These are phyloP conservation scores for Mrakia frigida DNA, from an alignment of 768 basidiomycete genomes.

Conservation along the genomic window DNA sequence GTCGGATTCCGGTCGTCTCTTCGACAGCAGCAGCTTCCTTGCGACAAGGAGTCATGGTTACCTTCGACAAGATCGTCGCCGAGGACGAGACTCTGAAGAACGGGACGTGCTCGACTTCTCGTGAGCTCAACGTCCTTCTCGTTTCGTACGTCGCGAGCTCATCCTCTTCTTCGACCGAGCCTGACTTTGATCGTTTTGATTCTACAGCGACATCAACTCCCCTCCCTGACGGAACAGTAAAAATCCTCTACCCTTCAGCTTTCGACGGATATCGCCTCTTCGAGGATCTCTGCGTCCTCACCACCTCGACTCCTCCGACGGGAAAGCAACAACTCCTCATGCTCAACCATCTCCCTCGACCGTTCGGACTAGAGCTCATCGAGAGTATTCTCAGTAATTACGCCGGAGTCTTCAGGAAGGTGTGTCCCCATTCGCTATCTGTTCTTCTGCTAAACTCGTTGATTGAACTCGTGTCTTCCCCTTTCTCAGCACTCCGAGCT, in stretches of 20 bases:
- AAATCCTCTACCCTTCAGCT: constrained; percentile 65
- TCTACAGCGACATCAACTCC: constrained; percentile 47
- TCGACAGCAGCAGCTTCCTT: constrained; percentile 95
- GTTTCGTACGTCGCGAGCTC: neutral
- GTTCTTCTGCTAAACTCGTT: neutral
- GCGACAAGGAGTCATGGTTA: constrained; percentile 93
- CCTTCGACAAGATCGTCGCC: constrained; percentile 85
- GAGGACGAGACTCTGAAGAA: constrained; percentile 54
- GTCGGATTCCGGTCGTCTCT: constrained; percentile 90
- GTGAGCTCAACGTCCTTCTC: neutral
- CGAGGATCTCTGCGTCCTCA: constrained; percentile 85
- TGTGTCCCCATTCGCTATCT: constrained; percentile 42
- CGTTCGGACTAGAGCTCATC: constrained; percentile 92
- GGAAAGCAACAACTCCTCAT: constrained; percentile 71
- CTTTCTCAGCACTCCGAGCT: constrained; percentile 66
- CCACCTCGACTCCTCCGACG: constrained; percentile 47
- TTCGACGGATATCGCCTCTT: constrained; percentile 82
- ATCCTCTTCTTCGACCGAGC: neutral
- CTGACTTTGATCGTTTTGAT: constrained; percentile 35
- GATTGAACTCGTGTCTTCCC: neutral
- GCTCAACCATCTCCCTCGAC: constrained; percentile 76
- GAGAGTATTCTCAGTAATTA: constrained; percentile 95
- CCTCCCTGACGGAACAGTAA: constrained; percentile 65
- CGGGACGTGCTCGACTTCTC: neutral
- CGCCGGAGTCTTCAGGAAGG: constrained; percentile 75